These are phyloP conservation scores for Cornus kousa DNA, from an alignment of 148 eudicot species.

Conservation along the genomic window DNA sequence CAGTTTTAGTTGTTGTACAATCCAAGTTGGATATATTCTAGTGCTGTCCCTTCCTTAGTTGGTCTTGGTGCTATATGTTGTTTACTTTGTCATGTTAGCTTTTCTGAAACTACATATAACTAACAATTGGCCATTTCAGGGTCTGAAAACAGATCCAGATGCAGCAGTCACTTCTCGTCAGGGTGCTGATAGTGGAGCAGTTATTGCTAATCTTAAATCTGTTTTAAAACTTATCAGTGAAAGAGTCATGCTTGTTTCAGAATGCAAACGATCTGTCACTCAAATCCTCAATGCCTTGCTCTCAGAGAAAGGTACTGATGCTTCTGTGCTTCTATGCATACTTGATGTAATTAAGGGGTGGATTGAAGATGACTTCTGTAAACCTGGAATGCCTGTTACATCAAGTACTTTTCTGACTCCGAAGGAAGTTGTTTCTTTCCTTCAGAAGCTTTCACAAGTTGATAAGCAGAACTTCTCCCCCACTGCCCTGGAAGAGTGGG, in stretches of 20 bases:
- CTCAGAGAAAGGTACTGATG: slow-evolving; percentile 87
- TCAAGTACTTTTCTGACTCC: slow-evolving; percentile 61
- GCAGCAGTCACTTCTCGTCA: slow-evolving; percentile 86
- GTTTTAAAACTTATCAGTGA: slow-evolving; percentile 84
- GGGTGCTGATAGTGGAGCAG: slow-evolving; percentile 79
- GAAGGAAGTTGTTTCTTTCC: slow-evolving; percentile 88
- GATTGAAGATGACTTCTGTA: slow-evolving; percentile 86
- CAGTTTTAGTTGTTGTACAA: background rate
- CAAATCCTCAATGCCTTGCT: slow-evolving; percentile 76
- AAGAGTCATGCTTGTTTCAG: slow-evolving; percentile 82
- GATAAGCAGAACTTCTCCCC: slow-evolving; percentile 76
- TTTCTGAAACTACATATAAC: background rate
- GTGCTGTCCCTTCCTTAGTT: background rate
- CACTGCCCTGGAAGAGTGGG: slow-evolving; percentile 81
- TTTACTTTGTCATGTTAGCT: background rate
- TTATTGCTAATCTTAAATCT: slow-evolving; percentile 73
- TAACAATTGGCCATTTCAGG: slow-evolving; percentile 42
- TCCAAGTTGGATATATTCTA: background rate
- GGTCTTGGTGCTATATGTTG: background rate
- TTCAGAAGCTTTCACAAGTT: slow-evolving; percentile 94
- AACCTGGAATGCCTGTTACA: slow-evolving; percentile 52
- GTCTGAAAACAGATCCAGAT: slow-evolving; percentile 84
- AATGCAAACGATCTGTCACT: slow-evolving; percentile 73
- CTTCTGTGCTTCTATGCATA: slow-evolving; percentile 87
- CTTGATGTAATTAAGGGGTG: slow-evolving; percentile 85